Base-by-base conservation (phyloP, 352 stramenopile species). In the Thalassiosira hispida region DNA sequence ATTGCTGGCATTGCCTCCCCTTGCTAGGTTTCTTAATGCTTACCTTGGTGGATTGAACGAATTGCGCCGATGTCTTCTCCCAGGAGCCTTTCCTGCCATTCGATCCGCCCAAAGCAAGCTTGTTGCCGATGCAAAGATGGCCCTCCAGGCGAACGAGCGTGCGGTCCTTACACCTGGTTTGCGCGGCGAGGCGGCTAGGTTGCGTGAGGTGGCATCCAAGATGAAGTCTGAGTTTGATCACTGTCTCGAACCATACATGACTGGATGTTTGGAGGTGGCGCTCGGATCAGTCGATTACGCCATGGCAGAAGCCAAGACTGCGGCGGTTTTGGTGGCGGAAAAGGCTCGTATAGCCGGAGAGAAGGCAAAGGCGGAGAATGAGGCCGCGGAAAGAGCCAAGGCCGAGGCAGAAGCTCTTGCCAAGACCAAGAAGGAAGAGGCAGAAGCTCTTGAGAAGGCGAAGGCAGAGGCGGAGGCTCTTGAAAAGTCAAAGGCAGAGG, bases 11-110 rank as follows among this genome's bases (percentile, higher is more conserved):
- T 62, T 88, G 25, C 90, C 90, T 29, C 83, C 90, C 12, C 38
- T 95, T 31, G 90, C 86, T 38, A 69, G 89, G 38, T 83, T 94
- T 51, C 72, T 95, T 0, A 95, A 95, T 83, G 75, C 78, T 1
- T 89, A 89, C 60, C 77, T 94, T 33, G 73, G 59, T 33, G 85
- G 85, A 53, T 64, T 95, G 57, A 95, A 95, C 73, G 90, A 93
- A 79, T 64, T 93, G 8, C 79, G 90, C 49, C 87, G 90, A 25
- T 95, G 88, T 72, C 73, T 94, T 16, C 69, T 94, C 20, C 85
- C 89, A 8, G 84, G 88, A 38, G 77, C 90, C 16, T 92, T 92
- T 67, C 42, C 66, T 14, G 20, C 76, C 25, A 72, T 94, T 23
- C 81, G 86, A 57, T 72, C 71, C 33, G 80, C 78, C 40, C 76